Percentiles rank a stretch among this genome's conserved stretches.
These are phyloP conservation scores for Ascochyta pisi DNA, from an alignment of 2,329 filamentous ascomycete genomes.

Conservation along the genomic window DNA sequence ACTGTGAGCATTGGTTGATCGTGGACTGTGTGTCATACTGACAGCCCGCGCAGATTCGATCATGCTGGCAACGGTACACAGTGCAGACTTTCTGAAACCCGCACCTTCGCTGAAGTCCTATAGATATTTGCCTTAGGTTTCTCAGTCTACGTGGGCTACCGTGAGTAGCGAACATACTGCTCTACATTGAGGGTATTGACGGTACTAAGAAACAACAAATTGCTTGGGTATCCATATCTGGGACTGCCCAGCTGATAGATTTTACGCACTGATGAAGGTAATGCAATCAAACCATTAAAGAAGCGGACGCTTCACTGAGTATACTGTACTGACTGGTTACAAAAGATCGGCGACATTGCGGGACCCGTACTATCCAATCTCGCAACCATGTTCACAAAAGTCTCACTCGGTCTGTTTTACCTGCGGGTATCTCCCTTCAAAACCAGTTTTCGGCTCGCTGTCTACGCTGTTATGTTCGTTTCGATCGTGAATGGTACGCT, in stretches of 20 bases:
- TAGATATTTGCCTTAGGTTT: constrained; percentile 20
- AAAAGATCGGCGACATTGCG: constrained; percentile 23
- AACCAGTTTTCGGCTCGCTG: constrained; percentile 6
- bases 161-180: not conserved
- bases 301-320: not conserved
- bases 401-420: constrained; percentile 25
- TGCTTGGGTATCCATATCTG: constrained; percentile 23
- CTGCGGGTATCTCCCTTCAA: constrained; percentile 20
- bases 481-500: constrained; percentile 22
- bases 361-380: constrained; percentile 25
- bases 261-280: constrained; percentile 26
- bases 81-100: not conserved
- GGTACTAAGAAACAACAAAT: constrained; percentile 22
- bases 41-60: constrained; percentile 15
- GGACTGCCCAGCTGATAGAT: constrained; percentile 19
- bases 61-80: constrained; percentile 16
- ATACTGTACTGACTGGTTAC: not conserved
- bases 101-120: not conserved
- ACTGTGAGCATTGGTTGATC: constrained; percentile 11
- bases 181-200: not conserved
- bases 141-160: constrained; percentile 19
- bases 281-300: not conserved
- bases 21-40: not conserved
- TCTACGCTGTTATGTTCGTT: constrained; percentile 19
- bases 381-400: constrained; percentile 22